Evolutionary conservation across 495 filamentous ascomycete genomes (phyloP).

Genomic region (Aspergillus homomorphus): DNA sequence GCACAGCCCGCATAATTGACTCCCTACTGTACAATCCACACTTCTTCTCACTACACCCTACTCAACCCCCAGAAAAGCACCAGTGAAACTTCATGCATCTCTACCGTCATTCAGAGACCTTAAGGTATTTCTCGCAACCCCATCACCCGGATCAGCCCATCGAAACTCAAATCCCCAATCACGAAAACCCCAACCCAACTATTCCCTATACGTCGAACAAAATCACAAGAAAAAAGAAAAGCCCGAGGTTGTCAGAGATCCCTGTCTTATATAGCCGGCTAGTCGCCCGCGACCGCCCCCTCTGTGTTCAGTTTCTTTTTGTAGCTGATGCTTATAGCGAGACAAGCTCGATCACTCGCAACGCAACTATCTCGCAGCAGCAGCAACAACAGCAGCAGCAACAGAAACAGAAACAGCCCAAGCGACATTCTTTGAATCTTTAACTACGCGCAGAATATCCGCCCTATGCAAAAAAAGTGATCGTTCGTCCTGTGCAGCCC

Average conservation of each 20-base stretch:
- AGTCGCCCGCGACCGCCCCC: not conserved
- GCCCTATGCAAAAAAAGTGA: slow-evolving; percentile 27
- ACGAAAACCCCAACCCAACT: not conserved
- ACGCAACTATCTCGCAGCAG: not conserved
- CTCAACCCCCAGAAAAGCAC: not conserved
- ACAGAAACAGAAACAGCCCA: not conserved
- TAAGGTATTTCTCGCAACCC: not conserved
- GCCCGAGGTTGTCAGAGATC: no score
- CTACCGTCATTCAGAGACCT: not conserved
- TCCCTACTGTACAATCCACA: no score
- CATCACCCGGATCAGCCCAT: not conserved
- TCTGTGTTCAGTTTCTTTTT: not conserved
- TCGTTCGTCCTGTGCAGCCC: slow-evolving; percentile 19
- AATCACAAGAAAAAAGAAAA: no score
- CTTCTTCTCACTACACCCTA: not conserved
- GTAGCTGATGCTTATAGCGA: not conserved
- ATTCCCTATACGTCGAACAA: not conserved
- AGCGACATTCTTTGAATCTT: not conserved
- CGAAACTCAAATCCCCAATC: not conserved
- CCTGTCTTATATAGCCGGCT: not conserved
- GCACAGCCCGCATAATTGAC: no score
- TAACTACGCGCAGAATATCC: not conserved
- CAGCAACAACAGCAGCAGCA: not conserved
- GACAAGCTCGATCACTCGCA: not conserved
- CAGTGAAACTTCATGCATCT: not conserved